Evolutionary conservation across 2,329 filamentous ascomycete genomes (phyloP).

Genomic region (Ambrosiella beaveri): DNA sequence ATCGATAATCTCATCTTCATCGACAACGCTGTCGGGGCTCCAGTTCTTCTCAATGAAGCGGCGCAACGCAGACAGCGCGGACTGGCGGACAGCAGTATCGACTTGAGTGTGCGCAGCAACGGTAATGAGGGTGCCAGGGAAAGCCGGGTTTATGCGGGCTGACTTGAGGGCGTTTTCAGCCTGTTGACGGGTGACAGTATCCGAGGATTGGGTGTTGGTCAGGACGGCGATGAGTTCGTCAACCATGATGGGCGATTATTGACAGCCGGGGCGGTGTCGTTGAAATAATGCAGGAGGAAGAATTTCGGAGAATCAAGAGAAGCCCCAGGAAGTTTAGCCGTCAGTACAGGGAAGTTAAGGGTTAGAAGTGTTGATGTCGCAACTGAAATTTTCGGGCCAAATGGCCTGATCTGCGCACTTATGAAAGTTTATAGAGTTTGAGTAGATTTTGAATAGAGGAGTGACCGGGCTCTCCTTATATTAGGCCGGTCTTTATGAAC

Average conservation of each 20-base stretch:
- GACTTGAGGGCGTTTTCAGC: slow-evolving; percentile 70
- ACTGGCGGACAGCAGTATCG: slow-evolving; percentile 60
- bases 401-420: neutral
- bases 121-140: slow-evolving; percentile 62
- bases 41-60: slow-evolving; percentile 73
- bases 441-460: no score
- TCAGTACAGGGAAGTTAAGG: neutral
- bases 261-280: neutral
- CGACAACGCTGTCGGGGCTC: slow-evolving; percentile 59
- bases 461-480: no score
- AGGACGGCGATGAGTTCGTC: slow-evolving; percentile 81
- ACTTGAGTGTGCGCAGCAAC: slow-evolving; percentile 64
- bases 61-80: slow-evolving; percentile 63
- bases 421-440: no score
- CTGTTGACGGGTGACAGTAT: slow-evolving; percentile 61
- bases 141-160: slow-evolving; percentile 51
- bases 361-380: neutral
- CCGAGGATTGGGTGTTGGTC: slow-evolving; percentile 64
- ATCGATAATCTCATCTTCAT: slow-evolving; percentile 46
- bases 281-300: neutral
- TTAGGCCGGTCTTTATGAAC: no score
- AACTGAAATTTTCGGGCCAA: neutral
- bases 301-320: neutral
- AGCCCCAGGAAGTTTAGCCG: neutral
- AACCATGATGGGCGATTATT: slow-evolving; percentile 45